These are phyloP conservation scores for Neckera pumila DNA, from an alignment of 225 moss, liverwort and hornwort genomes.

Conservation along the genomic window DNA sequence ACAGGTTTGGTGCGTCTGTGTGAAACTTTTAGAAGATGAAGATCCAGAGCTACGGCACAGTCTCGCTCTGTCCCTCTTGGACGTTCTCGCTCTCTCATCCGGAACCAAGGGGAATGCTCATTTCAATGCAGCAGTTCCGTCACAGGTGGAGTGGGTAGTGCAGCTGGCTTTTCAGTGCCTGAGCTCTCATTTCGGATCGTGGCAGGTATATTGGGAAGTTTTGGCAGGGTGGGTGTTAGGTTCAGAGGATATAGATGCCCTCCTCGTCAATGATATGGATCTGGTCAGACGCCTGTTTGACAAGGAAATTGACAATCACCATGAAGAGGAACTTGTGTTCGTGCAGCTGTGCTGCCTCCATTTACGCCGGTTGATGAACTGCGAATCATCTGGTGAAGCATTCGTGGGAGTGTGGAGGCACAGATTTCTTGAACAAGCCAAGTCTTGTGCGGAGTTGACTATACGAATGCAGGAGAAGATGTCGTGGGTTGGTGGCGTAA, in stretches of 20 bases:
- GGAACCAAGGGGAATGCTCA: constrained; percentile 14
- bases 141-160: constrained; percentile 87
- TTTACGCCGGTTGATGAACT: constrained; percentile 23
- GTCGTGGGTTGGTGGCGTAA: constrained; percentile 94
- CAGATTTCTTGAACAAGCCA: constrained; percentile 48
- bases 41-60: constrained; percentile 68
- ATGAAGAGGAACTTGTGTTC: constrained; percentile 87
- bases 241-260: constrained; percentile 38
- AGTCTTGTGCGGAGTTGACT: constrained; percentile 47
- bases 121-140: constrained; percentile 46
- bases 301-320: constrained; percentile 99
- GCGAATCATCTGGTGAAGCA: neutral
- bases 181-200: constrained; percentile 62
- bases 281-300: constrained; percentile 80
- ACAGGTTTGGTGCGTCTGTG: constrained; percentile 71
- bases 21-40: constrained; percentile 96
- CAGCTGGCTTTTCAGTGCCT: constrained; percentile 77
- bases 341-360: constrained; percentile 91
- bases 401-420: constrained; percentile 58
- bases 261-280: constrained; percentile 42
- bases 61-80: constrained; percentile 57
- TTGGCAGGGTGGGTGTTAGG: constrained; percentile 78
- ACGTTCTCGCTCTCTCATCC: constrained; percentile 42
- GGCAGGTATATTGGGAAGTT: constrained; percentile 61
- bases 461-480: constrained; percentile 55